Base-by-base conservation (phyloP, 2,329 filamentous ascomycete genomes). In the Dactylellina leptospora region DNA sequence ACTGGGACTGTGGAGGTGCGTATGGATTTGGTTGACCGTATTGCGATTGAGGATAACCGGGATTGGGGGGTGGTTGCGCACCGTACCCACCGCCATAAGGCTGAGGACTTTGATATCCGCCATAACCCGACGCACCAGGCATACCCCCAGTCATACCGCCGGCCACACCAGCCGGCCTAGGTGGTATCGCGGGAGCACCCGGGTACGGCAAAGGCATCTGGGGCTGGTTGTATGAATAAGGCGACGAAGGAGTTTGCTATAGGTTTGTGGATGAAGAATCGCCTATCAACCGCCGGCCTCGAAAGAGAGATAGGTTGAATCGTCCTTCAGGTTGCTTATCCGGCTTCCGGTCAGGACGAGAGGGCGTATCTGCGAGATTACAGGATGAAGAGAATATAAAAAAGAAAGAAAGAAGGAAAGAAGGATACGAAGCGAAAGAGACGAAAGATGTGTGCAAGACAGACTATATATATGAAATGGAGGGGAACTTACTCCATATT, bases 401-500 rank as follows among this genome's bases (percentile, higher is more conserved):
- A 36, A 38, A 50, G 45, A 16, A 36, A 59, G 54, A 59, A 44
- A 18, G 28, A 33, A 55, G 13, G 23, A 53, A 11, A 42, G n/a
- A 45, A 45, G 5, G 20, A 20, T n/a, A 6, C 27, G 33, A 45
- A 36, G 16, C 22, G 13, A 50, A 25, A 40, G n/a, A n/a, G 36
- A 54, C 11, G 40, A 23, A 13, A 23, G 20, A 36, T 36, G 22
- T 53, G 48, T 27, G 28, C n/a, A 20, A 38, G 48, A 56, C 22
- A 18, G 47, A 33, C 25, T 53, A 42, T 60, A 22, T 36, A 42
- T 25, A 27, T 27, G 11, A 48, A n/a, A 42, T 22, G 22, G 50
- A 64, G 30, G 27, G 54, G 42, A 58, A 72, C 68, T 72, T 72
- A 72, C 68, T 51, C 68, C 68, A 72, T 72, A 72, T 45, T 51